Base-by-base conservation (phyloP, 2,329 filamentous ascomycete species). In the Sporothrix globosa region DNA sequence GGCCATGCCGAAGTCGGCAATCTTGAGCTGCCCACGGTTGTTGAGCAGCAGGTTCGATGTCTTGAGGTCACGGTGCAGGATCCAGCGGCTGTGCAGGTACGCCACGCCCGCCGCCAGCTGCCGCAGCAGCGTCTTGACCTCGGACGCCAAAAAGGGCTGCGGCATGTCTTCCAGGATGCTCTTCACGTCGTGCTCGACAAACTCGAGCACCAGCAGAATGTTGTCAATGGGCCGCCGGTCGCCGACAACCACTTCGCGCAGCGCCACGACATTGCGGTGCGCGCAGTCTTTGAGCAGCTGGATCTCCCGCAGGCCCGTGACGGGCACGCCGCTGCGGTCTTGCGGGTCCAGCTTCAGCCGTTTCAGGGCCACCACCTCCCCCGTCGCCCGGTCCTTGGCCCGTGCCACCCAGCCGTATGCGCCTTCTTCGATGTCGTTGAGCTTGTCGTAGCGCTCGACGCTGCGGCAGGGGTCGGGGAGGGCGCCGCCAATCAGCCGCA, bases 1-100 rank as follows among this genome's bases (percentile, higher is more conserved):
- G 3, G 96, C 95, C 93, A 99, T 97, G 79, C 96, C 96, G 78
- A 99, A 99, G 81, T 99, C 96, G 72, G 96, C 96, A 74, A 99
- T 90, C 81, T 97, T 97, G 80, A 99, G 90, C 79, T 92, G 90
- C 60, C 96, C 96, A 60, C 93, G 92, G 83, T 98, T 98, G 83
- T 93, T 96, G 81, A 99, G 91, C 61, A 99, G 89, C 61, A 99
- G 89, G 77, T 97, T 97, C 65, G 92, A 95, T 3, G 93, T 96
- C 81, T 97, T 97, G 76, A 97, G 88, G 81, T 97, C 94, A 70
- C 94, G 92, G 81, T 96, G 93, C 72, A 99, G 86, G 76, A 99
- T 96, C 90, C 91, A 96, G 80, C 93, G 88, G 61, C 87, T 86
- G 82, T 99, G 96, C 17, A 99, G 88, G 81, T 95, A 97, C 70